These are phyloP conservation scores for Termitomyces sp. DNA, from an alignment of 1,284 basidiomycete species.

Conservation along the genomic window DNA sequence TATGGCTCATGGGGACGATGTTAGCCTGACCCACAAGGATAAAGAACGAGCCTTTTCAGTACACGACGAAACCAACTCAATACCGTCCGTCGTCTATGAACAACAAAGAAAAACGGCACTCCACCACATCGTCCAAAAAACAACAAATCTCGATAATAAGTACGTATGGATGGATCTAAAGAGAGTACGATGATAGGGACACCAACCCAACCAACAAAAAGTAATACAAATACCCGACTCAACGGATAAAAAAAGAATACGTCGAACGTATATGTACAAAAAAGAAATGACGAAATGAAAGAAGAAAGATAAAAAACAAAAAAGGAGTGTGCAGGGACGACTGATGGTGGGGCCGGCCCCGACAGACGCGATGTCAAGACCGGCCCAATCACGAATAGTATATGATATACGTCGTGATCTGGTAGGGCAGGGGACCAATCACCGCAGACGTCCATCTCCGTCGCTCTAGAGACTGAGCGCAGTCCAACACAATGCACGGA, in stretches of 20 bases:
- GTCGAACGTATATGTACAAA: neutral
- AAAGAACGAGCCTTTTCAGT: too few species aligned
- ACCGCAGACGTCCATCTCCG: neutral
- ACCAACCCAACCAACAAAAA: neutral
- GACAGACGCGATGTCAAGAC: neutral
- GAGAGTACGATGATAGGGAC: neutral
- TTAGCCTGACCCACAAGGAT: too few species aligned
- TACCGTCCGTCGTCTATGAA: neutral
- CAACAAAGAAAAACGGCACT: neutral
- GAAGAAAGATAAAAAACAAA: too few species aligned
- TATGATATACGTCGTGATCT: slow-evolving; percentile 1
- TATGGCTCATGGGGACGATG: too few species aligned
- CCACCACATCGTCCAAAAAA: neutral
- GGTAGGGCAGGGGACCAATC: neutral
- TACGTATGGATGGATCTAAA: neutral
- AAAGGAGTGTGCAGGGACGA: neutral
- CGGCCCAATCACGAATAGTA: neutral
- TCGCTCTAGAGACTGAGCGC: neutral
- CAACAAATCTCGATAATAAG: neutral
- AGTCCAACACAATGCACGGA: neutral
- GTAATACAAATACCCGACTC: neutral
- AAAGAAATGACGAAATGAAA: neutral
- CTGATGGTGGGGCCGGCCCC: neutral
- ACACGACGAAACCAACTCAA: too few species aligned
- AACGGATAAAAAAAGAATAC: neutral